Base-by-base conservation (phyloP, 2,329 filamentous ascomycete species). In the Chaetomium strumarium region DNA sequence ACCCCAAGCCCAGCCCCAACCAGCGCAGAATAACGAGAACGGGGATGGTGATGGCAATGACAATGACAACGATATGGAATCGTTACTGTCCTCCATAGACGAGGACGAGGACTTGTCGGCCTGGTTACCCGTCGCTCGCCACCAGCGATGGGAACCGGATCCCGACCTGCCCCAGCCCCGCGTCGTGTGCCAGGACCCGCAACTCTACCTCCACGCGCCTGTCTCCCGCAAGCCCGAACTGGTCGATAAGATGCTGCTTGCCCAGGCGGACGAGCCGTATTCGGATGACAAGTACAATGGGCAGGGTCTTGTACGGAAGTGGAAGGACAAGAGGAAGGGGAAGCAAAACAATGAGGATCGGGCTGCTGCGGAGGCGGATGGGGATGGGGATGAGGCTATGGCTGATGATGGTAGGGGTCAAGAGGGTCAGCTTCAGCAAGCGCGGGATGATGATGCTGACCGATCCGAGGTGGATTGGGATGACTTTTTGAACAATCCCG, bases 181-280 rank as follows among this genome's bases (percentile, higher is more conserved):
- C 24, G 24, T 24, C 24, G 7, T 24, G 4, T 24, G 24, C 24
- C 24, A 24, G 7, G 7, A 24, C 24, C 24, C 24, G 24, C 4
- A 24, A 7, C 24, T 24, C 4, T 24, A 24, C 24, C 24, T 24
- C 24, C 24, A 24, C 4, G 7, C 7, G 24, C 24, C 24, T 24
- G 24, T 24, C 24, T 24, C 24, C 24, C 24, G 4, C 24, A 24
- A 24, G 24, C 24, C 24, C 4, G 24, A 24, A 7, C 24, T 24
- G 24, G 24, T 24, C 24, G 51, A 51, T 16, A 47, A 51, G 11
- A 52, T 43, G 41, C 31, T 50, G 24, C 29, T 52, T n/a, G 53
- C 48, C 44, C 55, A 49, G 48, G 48, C 55, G 10, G 52, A 49
- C 16, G 3, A 39, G 19, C 41, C 33, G 19, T 52, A 55, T n/a